phyloP scores from a whole-genome alignment of 306 rosid genomes.

The Trifolium pratense region DNA sequence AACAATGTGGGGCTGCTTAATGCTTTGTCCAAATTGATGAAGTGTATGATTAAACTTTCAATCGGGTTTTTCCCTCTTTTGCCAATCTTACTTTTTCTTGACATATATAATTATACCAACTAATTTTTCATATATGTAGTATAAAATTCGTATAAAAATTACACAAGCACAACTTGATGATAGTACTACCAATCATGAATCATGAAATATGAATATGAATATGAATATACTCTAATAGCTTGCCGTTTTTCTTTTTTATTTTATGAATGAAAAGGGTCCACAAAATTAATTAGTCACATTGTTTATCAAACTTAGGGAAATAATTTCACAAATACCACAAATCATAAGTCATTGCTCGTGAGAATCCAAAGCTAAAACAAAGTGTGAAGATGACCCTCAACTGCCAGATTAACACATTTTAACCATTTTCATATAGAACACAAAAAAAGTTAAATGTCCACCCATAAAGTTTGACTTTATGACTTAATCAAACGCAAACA shows the following conservation, averaged over 20 bases:
- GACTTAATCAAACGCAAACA: slow-evolving; percentile 44
- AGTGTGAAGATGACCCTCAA: slow-evolving; percentile 64
- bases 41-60: slow-evolving; percentile 27
- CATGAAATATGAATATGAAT: too few relatives aligned
- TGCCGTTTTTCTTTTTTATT: slow-evolving; percentile 24
- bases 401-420: slow-evolving; percentile 49
- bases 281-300: slow-evolving; percentile 38
- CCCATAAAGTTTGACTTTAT: slow-evolving; percentile 47
- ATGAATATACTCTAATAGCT: slow-evolving; percentile 12
- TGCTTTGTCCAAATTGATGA: slow-evolving; percentile 29
- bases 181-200: slow-evolving; percentile 30
- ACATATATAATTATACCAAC: slow-evolving; percentile 7
- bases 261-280: slow-evolving; percentile 30
- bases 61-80: neutral
- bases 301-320: slow-evolving; percentile 37
- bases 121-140: neutral
- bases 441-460: slow-evolving; percentile 42
- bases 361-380: slow-evolving; percentile 57
- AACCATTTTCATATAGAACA: slow-evolving; percentile 33
- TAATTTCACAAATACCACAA: slow-evolving; percentile 38
- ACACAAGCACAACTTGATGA: slow-evolving; percentile 12
- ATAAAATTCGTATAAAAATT: slow-evolving; percentile 16
- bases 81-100: slow-evolving; percentile 6
- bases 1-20: slow-evolving; percentile 8
- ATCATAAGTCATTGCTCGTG: slow-evolving; percentile 43